Base-by-base conservation (phyloP, 1,284 basidiomycete genomes). In the Butyriboletus regius region DNA sequence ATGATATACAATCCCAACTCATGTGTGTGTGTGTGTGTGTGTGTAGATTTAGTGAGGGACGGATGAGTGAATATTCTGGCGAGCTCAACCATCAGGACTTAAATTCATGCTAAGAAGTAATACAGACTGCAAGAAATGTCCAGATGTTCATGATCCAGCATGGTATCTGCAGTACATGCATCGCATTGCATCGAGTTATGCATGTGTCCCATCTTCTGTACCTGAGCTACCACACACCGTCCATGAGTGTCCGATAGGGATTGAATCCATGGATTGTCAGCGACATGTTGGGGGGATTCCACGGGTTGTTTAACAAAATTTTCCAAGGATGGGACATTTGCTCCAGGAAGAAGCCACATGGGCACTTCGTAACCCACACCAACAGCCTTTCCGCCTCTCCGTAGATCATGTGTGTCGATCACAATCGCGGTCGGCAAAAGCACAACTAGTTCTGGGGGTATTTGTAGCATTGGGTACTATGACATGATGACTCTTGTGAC, bases 371-470 rank as follows among this genome's bases (percentile, higher is more conserved):
- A 66, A 63, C 94, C 92, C 4, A 75, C 68, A 4, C 70, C 62
- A 2, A 81, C 71, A 0, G 88, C 88, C 71, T 94, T 96, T 10
- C 83, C 86, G 12, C 79, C 84, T 1, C 74, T 74, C 61, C 84
- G 85, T 37, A 96, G 74, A 12, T 85, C 88, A 40, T 74, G 70
- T 0, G 93, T 95, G 69, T 96, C 92, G 60, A 95, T 83, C 41
- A 90, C 67, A 60, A 93, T 85, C 5, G 85, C 83, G 32, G 75
- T 79, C 10, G 95, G 71, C 10, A 97, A 76, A n/a, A 97, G 75
- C 2, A 80, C 82, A 3, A 88, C 85, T 5, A 95, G 69, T 51
- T 85, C 81, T 2, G 70, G 60, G 0, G 81, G 76, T 24, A 81
- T 64, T 56, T 68, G 57, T 50, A 60, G 64, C 17, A 50, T 46